Base-by-base conservation (phyloP, 2,329 filamentous ascomycete species). In the Fusarium citri region DNA sequence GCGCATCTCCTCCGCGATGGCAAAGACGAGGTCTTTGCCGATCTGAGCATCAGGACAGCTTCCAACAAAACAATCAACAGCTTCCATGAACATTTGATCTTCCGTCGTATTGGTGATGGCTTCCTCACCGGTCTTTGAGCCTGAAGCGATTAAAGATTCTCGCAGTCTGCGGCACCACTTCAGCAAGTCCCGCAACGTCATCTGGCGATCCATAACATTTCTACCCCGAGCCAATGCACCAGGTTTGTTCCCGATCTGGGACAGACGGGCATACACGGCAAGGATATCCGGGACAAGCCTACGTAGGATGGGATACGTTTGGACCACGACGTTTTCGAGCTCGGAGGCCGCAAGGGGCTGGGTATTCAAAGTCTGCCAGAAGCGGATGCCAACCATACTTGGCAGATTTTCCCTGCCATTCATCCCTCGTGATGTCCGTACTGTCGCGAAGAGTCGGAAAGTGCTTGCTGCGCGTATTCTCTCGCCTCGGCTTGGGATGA, bases 81-180 rank as follows among this genome's bases (percentile, higher is more conserved):
- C 93, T 77, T 99, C 96, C 82, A 97, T 88, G 75, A 98, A 98
- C 80, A 98, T 97, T 74, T 92, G 89, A 75, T 98, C 92, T 69
- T 88, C 85, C 1, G 88, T 88, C 3, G 87, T 87, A 73, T 95
- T 92, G n/a, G 85, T 89, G 23, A 94, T 88, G 1, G 91, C 85
- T 77, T 96, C 92, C 22, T 88, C 85, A 14, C 89, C 89, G 25
- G 87, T 91, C 69, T 86, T 90, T 23, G 89, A 88, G 2, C 89
- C 88, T 14, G 87, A 83, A 11, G 85, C 79, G 58, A 85, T 76
- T 23, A 98, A 82, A 18, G 94, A 87, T 54, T 87, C 84, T 53
- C 90, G 85, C 23, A 98, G 83, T 63, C 96, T 88, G 48, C 89
- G 88, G 74, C 94, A 97, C 91, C 96, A 97, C 78, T 98, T 98